Base-by-base conservation (phyloP, 768 basidiomycete genomes). In the Gelatoporia subvermispora region DNA sequence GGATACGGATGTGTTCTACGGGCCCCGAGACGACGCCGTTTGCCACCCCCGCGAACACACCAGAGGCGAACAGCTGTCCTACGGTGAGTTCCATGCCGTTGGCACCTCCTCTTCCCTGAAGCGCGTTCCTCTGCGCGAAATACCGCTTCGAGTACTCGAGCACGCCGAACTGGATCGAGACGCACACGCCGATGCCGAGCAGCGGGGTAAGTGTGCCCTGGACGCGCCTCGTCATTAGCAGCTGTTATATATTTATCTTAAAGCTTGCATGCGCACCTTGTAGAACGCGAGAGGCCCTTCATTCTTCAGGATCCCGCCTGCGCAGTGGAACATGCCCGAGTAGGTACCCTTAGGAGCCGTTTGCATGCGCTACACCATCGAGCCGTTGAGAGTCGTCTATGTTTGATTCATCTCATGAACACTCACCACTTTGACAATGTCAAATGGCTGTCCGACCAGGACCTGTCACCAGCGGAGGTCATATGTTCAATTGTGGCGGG, bases 1-100 rank as follows among this genome's bases (percentile, higher is more conserved):
- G 84, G 55, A 97, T 98, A 71, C 94, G 89, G 63, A 97, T 93
- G 62, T 97, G 94, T 66, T 98, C 94, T 16, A 98, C 94, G 5
- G 94, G 95, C 1, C 93, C 93, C 1, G 93, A 94, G 34, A 96
- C 93, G 50, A 95, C 74, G 23, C 91, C 86, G 61, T 97, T 98
- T 9, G 90, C 84, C 22, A 96, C 67, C 22, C 95, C 95, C 20
- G 94, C 95, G 34, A 82, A 70, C 3, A 92, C 81, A 54, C 95
- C 95, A 16, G 92, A 76, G 1, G 72, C 59, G 54, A 89, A 78
- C 11, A 95, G 72, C 65, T 98, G 93, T 15, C 65, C 64, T 22
- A 71, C 70, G 35, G 71, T 73, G 11, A 93, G 75, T 10, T 67
- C 67, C 59, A 72, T 75, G 4, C 89, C 86, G n/a, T 76, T 76